Evolutionary conservation across 2,329 filamentous ascomycete species (phyloP), one percentile per base, ranked within the genome.

Genomic region (Aspergillus fischeri): DNA sequence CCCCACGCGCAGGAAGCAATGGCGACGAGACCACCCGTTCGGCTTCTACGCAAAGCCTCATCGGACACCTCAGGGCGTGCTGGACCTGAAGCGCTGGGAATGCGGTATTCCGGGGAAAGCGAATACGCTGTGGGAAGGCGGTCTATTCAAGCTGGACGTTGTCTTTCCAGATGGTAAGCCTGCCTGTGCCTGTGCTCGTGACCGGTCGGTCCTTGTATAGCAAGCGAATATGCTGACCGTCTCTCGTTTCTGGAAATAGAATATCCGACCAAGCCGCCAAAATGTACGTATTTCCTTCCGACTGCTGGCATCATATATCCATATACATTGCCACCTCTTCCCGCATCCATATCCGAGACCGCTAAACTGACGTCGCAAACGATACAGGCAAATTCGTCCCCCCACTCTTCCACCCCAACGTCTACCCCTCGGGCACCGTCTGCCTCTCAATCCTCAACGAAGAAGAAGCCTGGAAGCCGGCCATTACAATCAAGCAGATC

Each of bases 401-500:
- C 11, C 93, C 94, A 24, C 86, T 99, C 44, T 99, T 99, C 80
- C 94, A 99, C 71, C 94, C 94, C 0, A 99, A 99, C 74, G 94
- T 99, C 65, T 99, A 99, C 73, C 94, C 94, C 0, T 97, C 93
- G 0, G 95, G 94, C 65, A 99, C 94, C 50, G 94, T 99, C 60
- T 99, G 94, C 72, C 83, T 99, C 24, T 96, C 91, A 28, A 99
- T 99, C 65, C 79, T 99, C 64, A 99, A 97, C 77, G 95, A 99
- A 75, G 94, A 99, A 68, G 94, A 99, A 74, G 92, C 90, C 6
- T 99, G 95, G 94, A 95, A 96, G 75, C 95, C 94, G 1, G 93
- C 94, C 6, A 99, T 99, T 70, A 99, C 94, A 0, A 91, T 99
- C 74, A 97, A 97, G 78, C 92, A 97, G 77, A 97, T 99, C 62